Base-by-base conservation (phyloP, 164 flowering plant species). In the Vitis cinerea region DNA sequence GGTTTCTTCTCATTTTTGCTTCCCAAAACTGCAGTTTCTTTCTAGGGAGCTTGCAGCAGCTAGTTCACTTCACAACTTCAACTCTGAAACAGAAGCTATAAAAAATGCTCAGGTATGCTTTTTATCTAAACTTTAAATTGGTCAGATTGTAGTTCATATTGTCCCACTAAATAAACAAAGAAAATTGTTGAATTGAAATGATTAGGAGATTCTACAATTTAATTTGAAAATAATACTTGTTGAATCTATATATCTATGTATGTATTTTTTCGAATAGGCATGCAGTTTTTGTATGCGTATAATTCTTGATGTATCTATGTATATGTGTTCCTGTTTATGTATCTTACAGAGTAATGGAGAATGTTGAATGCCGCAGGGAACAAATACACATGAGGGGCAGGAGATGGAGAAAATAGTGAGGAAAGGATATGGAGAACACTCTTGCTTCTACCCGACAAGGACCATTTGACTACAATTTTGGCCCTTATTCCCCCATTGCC, bases 1-100 rank as follows among this genome's bases (percentile, higher is more conserved):
- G 7, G 23, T 67, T 37, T 58, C 14, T 61, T 48, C 16, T 12
- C 44, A 37, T 37, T 37, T 37, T 37, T 37, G 44, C 12, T 59
- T 62, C 13, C 27, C 59, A 6, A 54, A 50, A 48, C 44, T 60
- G 15, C 71, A 78, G 81, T 78, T 71, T 68, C 81, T 78, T 9
- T 78, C 81, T 0, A 78, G 68, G 81, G 71, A 78, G 67, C 73
- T 78, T 47, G 72, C 75, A 2, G 74, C 78, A 29, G 78, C 77
- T 7, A 55, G 65, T 50, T 50, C 65, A 55, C 16, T 51, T 37
- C 23, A 61, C 7, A 66, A 67, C 51, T 30, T 70, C n/a, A 57
- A 66, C 71, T 2, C 23, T 29, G 55, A 50, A 16, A 37, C 52
- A 31, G 69, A 51, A 44, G 50, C 67, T 23, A 16, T 29, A 58